Conservation (phyloP, 306 rosid genomes). For the Trifolium pratense region DNA sequence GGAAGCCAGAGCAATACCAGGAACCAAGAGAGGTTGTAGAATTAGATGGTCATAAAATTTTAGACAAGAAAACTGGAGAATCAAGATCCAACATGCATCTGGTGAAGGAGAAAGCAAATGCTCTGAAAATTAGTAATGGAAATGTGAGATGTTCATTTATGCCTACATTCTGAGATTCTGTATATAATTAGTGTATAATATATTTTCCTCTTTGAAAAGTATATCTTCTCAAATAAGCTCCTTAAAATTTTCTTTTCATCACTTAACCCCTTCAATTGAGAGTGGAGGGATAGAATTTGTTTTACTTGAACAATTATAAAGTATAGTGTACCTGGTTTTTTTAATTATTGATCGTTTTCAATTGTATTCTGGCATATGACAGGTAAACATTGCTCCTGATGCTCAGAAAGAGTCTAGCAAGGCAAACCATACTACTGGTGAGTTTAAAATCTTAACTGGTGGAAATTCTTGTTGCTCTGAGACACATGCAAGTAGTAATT, state of each 20-base stretch:
- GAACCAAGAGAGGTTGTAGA: slow-evolving; percentile 61
- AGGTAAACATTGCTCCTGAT: slow-evolving; percentile 57
- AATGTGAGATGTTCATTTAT: slow-evolving; percentile 57
- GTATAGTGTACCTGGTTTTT: slow-evolving; percentile 13
- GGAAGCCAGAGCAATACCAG: slow-evolving; percentile 74
- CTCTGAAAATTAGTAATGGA: slow-evolving; percentile 54
- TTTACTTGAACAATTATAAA: background rate
- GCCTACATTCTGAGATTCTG: slow-evolving; percentile 19
- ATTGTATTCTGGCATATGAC: slow-evolving; percentile 43
- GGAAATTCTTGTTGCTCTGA: slow-evolving; percentile 12
- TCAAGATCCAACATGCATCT: slow-evolving; percentile 52
- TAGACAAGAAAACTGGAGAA: slow-evolving; percentile 47
- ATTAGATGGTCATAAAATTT: slow-evolving; percentile 50
- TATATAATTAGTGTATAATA: slow-evolving; percentile 15
- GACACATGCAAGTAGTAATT: slow-evolving; percentile 13
- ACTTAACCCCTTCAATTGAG: background rate
- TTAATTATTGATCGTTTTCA: slow-evolving; percentile 12
- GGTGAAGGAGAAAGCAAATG: slow-evolving; percentile 52
- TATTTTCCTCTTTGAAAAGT: slow-evolving; percentile 9
- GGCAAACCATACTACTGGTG: slow-evolving; percentile 62
- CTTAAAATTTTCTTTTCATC: slow-evolving; percentile 1
- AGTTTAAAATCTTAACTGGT: slow-evolving; percentile 42
- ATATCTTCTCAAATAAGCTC: slow-evolving; percentile 12
- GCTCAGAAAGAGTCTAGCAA: slow-evolving; percentile 59
- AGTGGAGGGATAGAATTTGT: slow-evolving; percentile 2